Evolutionary conservation across 805 yeast genomes (phyloP).

Genomic region (Myxozyma geophila): DNA sequence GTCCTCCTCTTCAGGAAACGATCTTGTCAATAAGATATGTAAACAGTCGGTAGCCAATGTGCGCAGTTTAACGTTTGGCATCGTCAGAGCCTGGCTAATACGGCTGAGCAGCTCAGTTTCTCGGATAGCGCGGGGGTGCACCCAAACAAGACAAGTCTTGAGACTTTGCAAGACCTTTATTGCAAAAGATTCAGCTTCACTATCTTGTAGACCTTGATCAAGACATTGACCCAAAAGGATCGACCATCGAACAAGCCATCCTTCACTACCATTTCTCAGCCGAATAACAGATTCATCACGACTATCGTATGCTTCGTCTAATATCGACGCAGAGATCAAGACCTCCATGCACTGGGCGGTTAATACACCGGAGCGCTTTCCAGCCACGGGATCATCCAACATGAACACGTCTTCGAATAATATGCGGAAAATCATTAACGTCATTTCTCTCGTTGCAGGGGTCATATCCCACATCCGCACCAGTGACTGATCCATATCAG

Average conservation of each 20-base stretch:
- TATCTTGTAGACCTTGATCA: constrained; percentile 46
- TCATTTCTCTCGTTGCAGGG: constrained; percentile 69
- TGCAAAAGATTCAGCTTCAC: constrained; percentile 53
- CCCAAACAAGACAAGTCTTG: constrained; percentile 91
- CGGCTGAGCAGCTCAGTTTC: constrained; percentile 67
- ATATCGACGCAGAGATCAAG: constrained; percentile 69
- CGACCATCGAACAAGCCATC: constrained; percentile 89
- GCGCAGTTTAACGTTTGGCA: constrained; percentile 60
- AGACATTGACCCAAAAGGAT: constrained; percentile 55
- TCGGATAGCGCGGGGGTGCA: constrained; percentile 74
- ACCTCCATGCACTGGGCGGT: constrained; percentile 84
- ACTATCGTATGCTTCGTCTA: constrained; percentile 66
- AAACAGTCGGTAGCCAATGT: constrained; percentile 83
- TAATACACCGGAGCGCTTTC: constrained; percentile 74
- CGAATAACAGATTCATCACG: constrained; percentile 61
- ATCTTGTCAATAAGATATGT: constrained; percentile 83
- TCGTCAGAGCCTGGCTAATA: constrained; percentile 52
- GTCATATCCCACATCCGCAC: constrained; percentile 73
- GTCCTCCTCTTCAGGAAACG: constrained; percentile 67
- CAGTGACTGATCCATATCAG: constrained; percentile 79
- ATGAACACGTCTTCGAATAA: constrained; percentile 91
- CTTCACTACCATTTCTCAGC: constrained; percentile 72
- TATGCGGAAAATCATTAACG: constrained; percentile 78
- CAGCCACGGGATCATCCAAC: constrained; percentile 88
- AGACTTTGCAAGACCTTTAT: constrained; percentile 76